Evolutionary conservation across 441 rosid genomes (phyloP), one percentile per base, ranked within the genome.

Genomic region (Kokia cookei): DNA sequence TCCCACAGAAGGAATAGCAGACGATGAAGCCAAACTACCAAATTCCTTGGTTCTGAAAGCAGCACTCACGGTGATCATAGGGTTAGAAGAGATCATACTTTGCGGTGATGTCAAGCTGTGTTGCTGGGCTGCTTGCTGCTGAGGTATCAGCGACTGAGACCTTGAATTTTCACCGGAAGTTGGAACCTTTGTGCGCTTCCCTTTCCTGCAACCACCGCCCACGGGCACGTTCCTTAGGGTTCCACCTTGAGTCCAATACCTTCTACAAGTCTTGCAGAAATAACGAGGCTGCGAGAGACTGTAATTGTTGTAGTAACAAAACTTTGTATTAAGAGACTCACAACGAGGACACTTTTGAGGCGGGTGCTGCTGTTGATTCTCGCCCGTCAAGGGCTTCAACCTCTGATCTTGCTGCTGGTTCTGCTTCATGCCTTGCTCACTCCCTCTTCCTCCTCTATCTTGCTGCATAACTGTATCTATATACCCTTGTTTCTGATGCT

Each of bases 191-290:
- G 77, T 4, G 13, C 90, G 86, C 76, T 87, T 91, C 7, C 83
- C 79, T 73, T 82, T 91, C 73, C 88, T 78, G 67, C 85, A 82
- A 55, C 92, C 86, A 48, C 96, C 94, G 17, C 96, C 98, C 0
- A 90, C 84, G 0, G 97, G 97, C 45, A 89, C 88, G 84, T 88
- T 89, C 75, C 96, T 84, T 29, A 87, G 77, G 72, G 87, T 82
- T 26, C 97, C 97, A 5, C 98, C 96, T 12, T 89, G 97, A 62
- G 98, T 93, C 96, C 97, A 93, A 53, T 88, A 90, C 69, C 98
- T 77, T 74, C 92, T 81, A 81, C 98, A 93, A 0, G 83, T 81
- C 85, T 90, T 93, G 84, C 98, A 93, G 74, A 84, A 88, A 74
- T 87, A 90, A 2, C 98, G 93, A 6, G 97, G 97, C 82, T 93